Conservation (phyloP, 176 grass and related monocot species). For the Cenchrus purpureus region DNA sequence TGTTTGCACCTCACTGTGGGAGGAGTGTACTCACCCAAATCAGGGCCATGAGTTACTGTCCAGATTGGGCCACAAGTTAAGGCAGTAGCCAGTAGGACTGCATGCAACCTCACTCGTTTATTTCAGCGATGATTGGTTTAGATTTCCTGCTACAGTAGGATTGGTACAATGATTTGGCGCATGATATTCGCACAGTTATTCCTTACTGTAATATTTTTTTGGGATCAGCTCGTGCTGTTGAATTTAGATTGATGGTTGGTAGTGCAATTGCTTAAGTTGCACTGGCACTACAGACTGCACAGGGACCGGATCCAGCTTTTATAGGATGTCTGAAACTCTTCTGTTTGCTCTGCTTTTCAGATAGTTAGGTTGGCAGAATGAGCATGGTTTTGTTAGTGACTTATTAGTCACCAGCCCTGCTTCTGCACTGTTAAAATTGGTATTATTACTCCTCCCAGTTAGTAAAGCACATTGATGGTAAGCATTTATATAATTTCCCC, state of each 20-base stretch:
- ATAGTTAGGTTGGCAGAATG: conserved; percentile 8
- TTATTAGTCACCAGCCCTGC: background rate
- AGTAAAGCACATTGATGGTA: conserved; percentile 1
- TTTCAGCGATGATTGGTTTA: too few relatives aligned
- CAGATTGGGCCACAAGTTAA: too few relatives aligned
- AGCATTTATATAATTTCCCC: conserved; percentile 24
- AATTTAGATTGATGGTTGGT: background rate
- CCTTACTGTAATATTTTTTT: background rate
- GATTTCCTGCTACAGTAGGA: too few relatives aligned
- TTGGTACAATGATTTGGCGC: too few relatives aligned
- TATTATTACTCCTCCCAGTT: background rate
- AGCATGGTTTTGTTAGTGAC: background rate
- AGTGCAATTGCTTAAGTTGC: conserved; percentile 1
- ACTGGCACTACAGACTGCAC: background rate
- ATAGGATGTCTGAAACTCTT: background rate
- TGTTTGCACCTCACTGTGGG: background rate
- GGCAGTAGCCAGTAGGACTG: too few relatives aligned
- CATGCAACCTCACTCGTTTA: too few relatives aligned
- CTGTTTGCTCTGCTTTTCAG: conserved; percentile 1
- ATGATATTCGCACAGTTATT: too few relatives aligned
- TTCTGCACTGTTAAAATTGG: conserved; percentile 24
- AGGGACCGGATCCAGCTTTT: background rate
- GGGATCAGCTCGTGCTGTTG: background rate
- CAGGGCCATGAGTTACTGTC: too few relatives aligned
- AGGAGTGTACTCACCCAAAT: too few relatives aligned